Evolutionary conservation across 2,329 filamentous ascomycete genomes (phyloP).

Genomic region (Fusarium caatingaense): DNA sequence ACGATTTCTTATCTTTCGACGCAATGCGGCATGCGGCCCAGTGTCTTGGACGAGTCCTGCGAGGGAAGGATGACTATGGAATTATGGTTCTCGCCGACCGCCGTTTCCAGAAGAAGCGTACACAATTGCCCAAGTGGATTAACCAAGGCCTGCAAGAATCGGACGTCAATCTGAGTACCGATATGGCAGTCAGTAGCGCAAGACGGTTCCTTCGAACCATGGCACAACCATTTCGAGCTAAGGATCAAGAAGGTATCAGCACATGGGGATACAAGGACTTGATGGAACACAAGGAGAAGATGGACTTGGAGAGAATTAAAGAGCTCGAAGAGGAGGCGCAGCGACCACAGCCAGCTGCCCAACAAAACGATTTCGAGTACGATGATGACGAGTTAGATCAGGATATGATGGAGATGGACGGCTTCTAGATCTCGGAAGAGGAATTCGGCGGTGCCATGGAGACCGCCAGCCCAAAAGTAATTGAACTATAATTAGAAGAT

Average conservation of each 20-base stretch:
- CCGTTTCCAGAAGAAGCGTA: conserved; percentile 90
- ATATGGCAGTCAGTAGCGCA: conserved; percentile 91
- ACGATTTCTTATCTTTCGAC: conserved; percentile 98
- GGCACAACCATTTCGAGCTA: conserved; percentile 87
- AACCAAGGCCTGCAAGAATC: conserved; percentile 85
- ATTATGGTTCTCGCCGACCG: conserved; percentile 98
- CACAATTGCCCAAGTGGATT: conserved; percentile 96
- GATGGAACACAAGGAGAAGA: conserved; percentile 79
- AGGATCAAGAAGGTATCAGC: conserved; percentile 90
- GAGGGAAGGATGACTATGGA: conserved; percentile 99
- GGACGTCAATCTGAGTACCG: conserved; percentile 90
- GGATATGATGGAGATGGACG: conserved; percentile 66
- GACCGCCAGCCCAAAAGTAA: conserved; percentile 3
- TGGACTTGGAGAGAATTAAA: conserved; percentile 74
- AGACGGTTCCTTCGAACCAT: conserved; percentile 91
- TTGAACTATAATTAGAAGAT: conserved; percentile 17
- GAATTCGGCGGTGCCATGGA: neutral
- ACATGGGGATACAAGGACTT: conserved; percentile 89
- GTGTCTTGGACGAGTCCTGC: conserved; percentile 91
- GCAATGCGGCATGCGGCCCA: conserved; percentile 99
- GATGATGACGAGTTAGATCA: conserved; percentile 65
- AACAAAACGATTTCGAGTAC: conserved; percentile 60
- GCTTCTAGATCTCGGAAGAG: conserved; percentile 42
- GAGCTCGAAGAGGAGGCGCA: conserved; percentile 64
- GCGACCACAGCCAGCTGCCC: conserved; percentile 38